Evolutionary conservation across 345 rosid genomes (phyloP).

Genomic region (Diplotaxis tenuifolia): DNA sequence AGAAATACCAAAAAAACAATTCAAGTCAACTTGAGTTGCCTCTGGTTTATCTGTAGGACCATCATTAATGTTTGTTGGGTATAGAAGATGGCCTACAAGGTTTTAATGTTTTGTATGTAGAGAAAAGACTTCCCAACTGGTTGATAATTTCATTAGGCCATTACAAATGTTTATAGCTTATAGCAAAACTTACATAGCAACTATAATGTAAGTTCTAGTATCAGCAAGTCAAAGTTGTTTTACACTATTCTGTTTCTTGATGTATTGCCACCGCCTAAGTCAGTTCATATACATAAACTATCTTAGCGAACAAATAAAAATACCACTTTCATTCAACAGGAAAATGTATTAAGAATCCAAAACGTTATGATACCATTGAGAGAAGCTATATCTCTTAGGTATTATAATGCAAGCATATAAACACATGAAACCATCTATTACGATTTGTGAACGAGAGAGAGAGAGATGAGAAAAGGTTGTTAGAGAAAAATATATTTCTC

Average conservation of each 20-base stretch:
- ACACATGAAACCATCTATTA: too few species aligned
- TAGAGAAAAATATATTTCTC: too few species aligned
- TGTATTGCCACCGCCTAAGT: background rate
- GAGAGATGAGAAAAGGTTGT: too few species aligned
- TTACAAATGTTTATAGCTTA: background rate
- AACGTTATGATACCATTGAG: too few species aligned
- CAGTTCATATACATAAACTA: background rate
- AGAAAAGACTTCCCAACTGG: background rate
- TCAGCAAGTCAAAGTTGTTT: background rate
- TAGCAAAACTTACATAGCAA: background rate
- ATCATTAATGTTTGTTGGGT: background rate
- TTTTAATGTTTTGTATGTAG: background rate
- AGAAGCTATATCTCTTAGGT: too few species aligned
- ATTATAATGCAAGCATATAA: too few species aligned
- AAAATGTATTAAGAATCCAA: too few species aligned
- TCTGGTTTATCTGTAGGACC: background rate
- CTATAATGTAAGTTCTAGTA: background rate
- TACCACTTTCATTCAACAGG: too few species aligned
- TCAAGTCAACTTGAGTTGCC: background rate
- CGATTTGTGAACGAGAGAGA: too few species aligned
- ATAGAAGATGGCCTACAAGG: background rate
- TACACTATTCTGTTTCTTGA: background rate
- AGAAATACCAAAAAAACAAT: background rate
- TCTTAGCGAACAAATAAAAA: too few species aligned
- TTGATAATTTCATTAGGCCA: background rate